Conservation (phyloP, 139 green algal genomes). For the Tetraselmis chui region DNA sequence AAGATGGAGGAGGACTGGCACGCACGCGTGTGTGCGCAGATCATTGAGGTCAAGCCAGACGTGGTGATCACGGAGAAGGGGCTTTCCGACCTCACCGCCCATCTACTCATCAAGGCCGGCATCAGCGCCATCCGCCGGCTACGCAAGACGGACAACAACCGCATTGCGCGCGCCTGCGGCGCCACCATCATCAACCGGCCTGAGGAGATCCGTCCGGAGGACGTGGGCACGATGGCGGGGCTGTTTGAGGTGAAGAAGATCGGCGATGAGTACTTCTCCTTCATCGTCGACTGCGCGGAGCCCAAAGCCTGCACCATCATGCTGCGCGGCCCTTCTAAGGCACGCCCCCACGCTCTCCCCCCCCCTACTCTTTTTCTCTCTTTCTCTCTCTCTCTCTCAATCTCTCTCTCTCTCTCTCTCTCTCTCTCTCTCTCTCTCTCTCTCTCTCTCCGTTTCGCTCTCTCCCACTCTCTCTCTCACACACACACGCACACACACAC, state of each 20-base stretch:
- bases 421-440: too few species aligned
- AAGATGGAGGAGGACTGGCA: conserved; percentile 97
- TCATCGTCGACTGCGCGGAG: conserved; percentile 93
- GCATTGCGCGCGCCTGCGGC: conserved; percentile 83
- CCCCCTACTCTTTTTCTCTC: too few species aligned
- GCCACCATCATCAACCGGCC: conserved; percentile 91
- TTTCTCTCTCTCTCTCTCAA: too few species aligned
- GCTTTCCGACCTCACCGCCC: conserved; percentile 85
- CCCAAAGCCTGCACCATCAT: conserved; percentile 95
- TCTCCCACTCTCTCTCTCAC: too few species aligned
- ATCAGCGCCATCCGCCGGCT: conserved; percentile 93
- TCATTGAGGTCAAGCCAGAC: conserved; percentile 91
- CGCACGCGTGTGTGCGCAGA: conserved; percentile 63
- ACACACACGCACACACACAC: too few species aligned
- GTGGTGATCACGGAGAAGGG: conserved; percentile 98
- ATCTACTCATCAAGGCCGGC: conserved; percentile 86
- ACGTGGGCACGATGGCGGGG: conserved; percentile 36
- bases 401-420: too few species aligned
- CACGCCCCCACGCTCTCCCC: too few species aligned
- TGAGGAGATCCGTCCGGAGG: conserved; percentile 4
- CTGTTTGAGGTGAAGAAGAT: conserved; percentile 98
- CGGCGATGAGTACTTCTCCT: conserved; percentile 97
- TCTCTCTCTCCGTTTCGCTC: too few species aligned
- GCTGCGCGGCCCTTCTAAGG: conserved; percentile 76
- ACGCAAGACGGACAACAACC: conserved; percentile 99